Percentiles rank a stretch among this genome's conserved stretches.
Conservation (phyloP, 306 rosid genomes). For the Potentilla sterilis region DNA sequence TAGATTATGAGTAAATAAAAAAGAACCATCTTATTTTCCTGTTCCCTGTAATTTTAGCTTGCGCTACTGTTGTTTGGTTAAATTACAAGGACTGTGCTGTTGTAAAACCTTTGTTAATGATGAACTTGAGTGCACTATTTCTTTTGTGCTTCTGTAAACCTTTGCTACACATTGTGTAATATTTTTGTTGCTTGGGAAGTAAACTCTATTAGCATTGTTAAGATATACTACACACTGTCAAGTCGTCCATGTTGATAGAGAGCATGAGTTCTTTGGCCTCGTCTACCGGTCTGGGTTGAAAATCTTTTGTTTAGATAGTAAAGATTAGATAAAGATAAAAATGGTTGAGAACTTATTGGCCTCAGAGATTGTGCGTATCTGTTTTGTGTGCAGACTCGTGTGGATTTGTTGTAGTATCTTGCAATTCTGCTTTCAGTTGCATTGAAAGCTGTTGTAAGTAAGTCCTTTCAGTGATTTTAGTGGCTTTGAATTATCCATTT, state of each 20-base stretch:
- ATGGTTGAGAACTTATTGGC: not conserved
- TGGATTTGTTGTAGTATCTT: not conserved
- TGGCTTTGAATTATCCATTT: not conserved
- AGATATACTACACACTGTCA: not conserved
- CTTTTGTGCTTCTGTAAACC: not conserved
- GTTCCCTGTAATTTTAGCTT: not conserved
- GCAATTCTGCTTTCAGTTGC: not conserved
- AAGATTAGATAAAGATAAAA: not conserved
- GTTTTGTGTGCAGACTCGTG: not conserved
- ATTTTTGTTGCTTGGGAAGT: not conserved
- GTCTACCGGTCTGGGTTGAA: not conserved
- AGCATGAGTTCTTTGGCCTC: not conserved
- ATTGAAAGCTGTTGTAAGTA: not conserved
- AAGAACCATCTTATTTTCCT: not conserved
- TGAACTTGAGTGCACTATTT: not conserved
- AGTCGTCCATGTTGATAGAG: not conserved
- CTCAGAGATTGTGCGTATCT: not conserved
- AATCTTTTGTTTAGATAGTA: not conserved
- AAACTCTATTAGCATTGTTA: not conserved
- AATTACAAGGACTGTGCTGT: not conserved
- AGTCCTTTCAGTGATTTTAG: not conserved
- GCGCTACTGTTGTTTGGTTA: not conserved
- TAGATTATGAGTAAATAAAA: slow-evolving; percentile 1
- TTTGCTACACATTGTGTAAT: not conserved
- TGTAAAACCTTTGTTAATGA: not conserved